Percentiles rank a stretch among this genome's conserved stretches.
Evolutionary conservation across 768 basidiomycete species (phyloP).

Genomic region (Xanthoconium purpureum): DNA sequence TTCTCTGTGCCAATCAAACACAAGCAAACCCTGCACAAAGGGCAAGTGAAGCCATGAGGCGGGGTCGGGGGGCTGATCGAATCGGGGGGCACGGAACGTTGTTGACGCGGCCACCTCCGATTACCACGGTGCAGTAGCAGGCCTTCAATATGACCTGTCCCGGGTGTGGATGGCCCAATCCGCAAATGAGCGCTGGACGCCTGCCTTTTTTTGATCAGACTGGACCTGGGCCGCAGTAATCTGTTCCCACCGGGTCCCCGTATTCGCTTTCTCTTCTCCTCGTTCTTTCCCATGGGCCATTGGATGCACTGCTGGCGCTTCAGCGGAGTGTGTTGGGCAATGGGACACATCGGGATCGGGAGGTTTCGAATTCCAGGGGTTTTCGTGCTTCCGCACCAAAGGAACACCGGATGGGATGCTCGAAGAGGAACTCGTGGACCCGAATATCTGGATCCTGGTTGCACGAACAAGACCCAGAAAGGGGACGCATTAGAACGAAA

Average conservation of each 20-base stretch:
- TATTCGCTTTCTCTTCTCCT: background rate
- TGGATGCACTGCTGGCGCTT: background rate
- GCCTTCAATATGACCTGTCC: slow-evolving; percentile 22
- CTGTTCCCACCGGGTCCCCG: slow-evolving; percentile 16
- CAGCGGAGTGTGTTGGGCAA: slow-evolving; percentile 3
- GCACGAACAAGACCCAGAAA: background rate
- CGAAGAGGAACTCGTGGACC: slow-evolving; percentile 1
- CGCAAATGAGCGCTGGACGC: background rate
- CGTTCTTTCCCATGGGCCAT: background rate
- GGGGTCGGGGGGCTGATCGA: slow-evolving; percentile 4
- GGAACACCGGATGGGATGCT: background rate
- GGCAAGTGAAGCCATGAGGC: background rate
- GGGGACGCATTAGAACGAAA: background rate
- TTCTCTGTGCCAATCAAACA: slow-evolving; percentile 21
- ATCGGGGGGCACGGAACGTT: slow-evolving; percentile 12
- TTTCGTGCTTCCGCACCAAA: slow-evolving; percentile 16
- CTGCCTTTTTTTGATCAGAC: slow-evolving; percentile 14
- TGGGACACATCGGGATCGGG: slow-evolving; percentile 13
- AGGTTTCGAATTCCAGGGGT: slow-evolving; percentile 8
- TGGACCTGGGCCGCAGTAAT: slow-evolving; percentile 10
- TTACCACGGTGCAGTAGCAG: slow-evolving; percentile 18
- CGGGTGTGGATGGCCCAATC: slow-evolving; percentile 5
- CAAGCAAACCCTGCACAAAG: background rate
- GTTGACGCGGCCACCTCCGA: slow-evolving; percentile 16
- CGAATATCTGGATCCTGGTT: background rate